Evolutionary conservation across 2,329 filamentous ascomycete genomes (phyloP), one percentile per base, ranked within the genome.

Genomic region (Westerdykella aurantiaca): DNA sequence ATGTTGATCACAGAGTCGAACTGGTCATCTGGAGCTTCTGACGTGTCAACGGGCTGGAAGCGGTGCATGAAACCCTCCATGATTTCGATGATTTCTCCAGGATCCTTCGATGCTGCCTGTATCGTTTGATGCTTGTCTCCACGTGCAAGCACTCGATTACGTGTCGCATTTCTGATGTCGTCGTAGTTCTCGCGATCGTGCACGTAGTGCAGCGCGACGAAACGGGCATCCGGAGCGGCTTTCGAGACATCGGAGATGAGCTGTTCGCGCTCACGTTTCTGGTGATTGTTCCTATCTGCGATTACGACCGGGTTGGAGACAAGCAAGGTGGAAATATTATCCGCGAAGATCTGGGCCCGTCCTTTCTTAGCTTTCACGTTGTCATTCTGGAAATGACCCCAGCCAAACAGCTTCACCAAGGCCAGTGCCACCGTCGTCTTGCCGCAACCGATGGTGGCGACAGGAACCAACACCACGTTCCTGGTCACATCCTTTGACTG

Each of bases 91-190:
- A 93, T 87, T 65, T 95, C 91, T 14, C 76, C 71, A 38, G 75
- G 69, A 37, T 85, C 79, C 44, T 86, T 85, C 37, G 80, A 85
- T n/a, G 72, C 75, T 10, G 91, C 90, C 59, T 93, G 89, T 47
- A 98, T 97, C 0, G 93, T 98, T 69, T 98, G 93, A 66, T 98
- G 93, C 60, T 97, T 97, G 66, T 98, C 89, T 12, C 93, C 93
- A 17, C 93, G 85, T 5, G 81, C 77, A 16, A 96, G 72, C 1
- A 98, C 88, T 39, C 93, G 83, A 50, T 83, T 78, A 45, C 81
- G 83, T 1, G 89, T 95, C 21, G 91, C 75, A 44, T 79, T 73
- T 37, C 86, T 80, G 49, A 97, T 87, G 25, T 79, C 74, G 39
- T 86, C 77, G 6, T 93, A 78, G 51, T 88, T 72, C 33, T 71